A percentile compares a stretch with the other conserved stretches of the same genome.
phyloP scores from a whole-genome alignment of 495 filamentous ascomycete genomes.

The Hapsidospora chrysogenum region DNA sequence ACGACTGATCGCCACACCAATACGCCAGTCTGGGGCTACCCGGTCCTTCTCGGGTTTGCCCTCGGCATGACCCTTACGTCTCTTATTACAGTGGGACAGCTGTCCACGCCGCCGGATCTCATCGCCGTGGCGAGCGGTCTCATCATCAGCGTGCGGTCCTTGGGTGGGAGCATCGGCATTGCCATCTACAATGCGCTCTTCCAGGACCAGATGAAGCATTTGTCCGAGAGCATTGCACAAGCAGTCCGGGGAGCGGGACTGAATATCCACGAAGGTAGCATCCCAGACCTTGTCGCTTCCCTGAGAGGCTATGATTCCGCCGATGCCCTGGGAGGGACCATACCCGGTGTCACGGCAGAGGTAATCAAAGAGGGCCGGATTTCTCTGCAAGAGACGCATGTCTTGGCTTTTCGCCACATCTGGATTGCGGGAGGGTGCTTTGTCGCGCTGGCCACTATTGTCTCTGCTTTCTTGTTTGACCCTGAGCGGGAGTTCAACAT shows the following conservation, averaged over 20 bases:
- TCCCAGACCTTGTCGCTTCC: slow-evolving; percentile 8
- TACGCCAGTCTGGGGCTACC: slow-evolving; percentile 12
- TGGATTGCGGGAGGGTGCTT: slow-evolving; percentile 14
- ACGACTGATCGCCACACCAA: slow-evolving; percentile 6
- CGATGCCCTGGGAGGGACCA: slow-evolving; percentile 2
- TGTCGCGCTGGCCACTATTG: slow-evolving; percentile 8
- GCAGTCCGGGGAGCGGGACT: slow-evolving; percentile 10
- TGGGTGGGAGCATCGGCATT: slow-evolving; percentile 16
- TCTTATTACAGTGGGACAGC: slow-evolving; percentile 15
- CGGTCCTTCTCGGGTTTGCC: slow-evolving; percentile 12
- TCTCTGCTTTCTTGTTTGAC: slow-evolving; percentile 6
- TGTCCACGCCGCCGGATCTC: slow-evolving; percentile 15
- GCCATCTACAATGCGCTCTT: slow-evolving; percentile 16
- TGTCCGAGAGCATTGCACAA: slow-evolving; percentile 8
- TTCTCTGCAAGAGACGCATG: slow-evolving; percentile 10
- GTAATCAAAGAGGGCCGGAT: slow-evolving; percentile 7
- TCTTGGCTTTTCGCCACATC: slow-evolving; percentile 11
- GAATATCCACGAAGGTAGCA: neutral
- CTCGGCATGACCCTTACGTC: slow-evolving; percentile 12
- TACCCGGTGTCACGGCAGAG: slow-evolving; percentile 8
- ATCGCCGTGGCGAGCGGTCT: slow-evolving; percentile 16
- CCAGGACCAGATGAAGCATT: slow-evolving; percentile 3
- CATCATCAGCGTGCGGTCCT: slow-evolving; percentile 14
- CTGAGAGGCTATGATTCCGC: slow-evolving; percentile 8
- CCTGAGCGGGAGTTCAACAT: slow-evolving; percentile 9